Evolutionary conservation across 805 yeast genomes (phyloP).

Genomic region (Isabelozyma pseudorhagii): DNA sequence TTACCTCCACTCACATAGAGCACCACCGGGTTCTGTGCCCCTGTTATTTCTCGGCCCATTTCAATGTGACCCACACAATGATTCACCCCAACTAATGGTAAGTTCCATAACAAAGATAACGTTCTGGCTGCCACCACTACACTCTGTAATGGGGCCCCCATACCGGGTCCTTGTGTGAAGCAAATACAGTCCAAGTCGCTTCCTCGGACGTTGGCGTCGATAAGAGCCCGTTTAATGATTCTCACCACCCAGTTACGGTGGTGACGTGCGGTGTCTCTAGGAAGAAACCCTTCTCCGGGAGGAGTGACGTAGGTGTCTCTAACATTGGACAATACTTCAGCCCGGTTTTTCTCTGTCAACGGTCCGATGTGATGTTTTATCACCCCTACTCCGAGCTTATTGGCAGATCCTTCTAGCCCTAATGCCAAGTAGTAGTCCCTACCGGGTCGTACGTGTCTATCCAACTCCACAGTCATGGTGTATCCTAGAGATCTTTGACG

Average conservation of each 20-base stretch:
- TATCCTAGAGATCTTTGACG: not conserved
- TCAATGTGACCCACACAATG: conserved; percentile 98
- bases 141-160: conserved; percentile 97
- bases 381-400: conserved; percentile 92
- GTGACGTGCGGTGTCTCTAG: conserved; percentile 95
- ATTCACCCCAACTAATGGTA: conserved; percentile 91
- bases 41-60: conserved; percentile 98
- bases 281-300: conserved; percentile 97
- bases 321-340: conserved; percentile 80
- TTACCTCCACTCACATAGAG: conserved; percentile 97
- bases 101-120: conserved; percentile 69
- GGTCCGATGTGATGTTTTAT: conserved; percentile 70
- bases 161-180: conserved; percentile 98
- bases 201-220: conserved; percentile 52
- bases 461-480: conserved; percentile 44
- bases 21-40: conserved; percentile 97
- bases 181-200: conserved; percentile 73
- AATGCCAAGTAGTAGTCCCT: conserved; percentile 63
- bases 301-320: conserved; percentile 96
- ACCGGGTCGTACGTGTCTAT: conserved; percentile 38
- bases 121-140: conserved; percentile 93
- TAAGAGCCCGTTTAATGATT: conserved; percentile 61
- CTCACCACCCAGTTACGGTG: conserved; percentile 94
- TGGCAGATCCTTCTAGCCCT: conserved; percentile 97
- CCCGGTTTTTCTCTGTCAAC: conserved; percentile 54